phyloP scores from a whole-genome alignment of 108 stramenopile genomes.

The Pseudonitzschia multistriata region DNA sequence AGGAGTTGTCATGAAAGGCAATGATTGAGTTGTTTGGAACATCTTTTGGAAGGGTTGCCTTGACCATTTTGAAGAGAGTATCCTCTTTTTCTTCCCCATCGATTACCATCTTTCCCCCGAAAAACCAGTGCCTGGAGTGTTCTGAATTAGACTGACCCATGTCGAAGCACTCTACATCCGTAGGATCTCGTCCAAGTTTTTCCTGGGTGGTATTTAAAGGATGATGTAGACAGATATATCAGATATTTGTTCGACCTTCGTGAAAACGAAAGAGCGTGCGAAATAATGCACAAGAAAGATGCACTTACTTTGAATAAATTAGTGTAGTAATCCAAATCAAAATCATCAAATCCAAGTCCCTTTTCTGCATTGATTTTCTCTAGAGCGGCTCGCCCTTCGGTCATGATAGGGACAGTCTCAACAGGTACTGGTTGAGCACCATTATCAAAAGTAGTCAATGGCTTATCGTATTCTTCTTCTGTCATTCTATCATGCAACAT shows the following conservation, averaged over 20 bases:
- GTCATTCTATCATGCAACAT: slow-evolving; percentile 98
- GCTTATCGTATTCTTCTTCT: slow-evolving; percentile 84
- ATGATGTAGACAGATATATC: background rate
- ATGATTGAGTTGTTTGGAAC: slow-evolving; percentile 89
- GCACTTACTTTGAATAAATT: slow-evolving; percentile 87
- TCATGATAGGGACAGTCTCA: slow-evolving; percentile 86
- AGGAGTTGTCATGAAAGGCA: slow-evolving; percentile 98
- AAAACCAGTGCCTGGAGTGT: slow-evolving; percentile 99
- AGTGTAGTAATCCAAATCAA: slow-evolving; percentile 97
- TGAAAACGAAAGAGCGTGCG: background rate
- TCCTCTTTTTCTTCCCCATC: slow-evolving; percentile 91
- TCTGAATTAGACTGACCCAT: slow-evolving; percentile 98
- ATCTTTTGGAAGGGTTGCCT: slow-evolving; percentile 86
- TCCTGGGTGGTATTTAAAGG: slow-evolving; percentile 49
- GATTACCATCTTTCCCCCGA: slow-evolving; percentile 97
- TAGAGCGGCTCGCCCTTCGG: slow-evolving; percentile 86
- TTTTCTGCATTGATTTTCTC: slow-evolving; percentile 86
- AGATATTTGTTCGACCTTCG: background rate
- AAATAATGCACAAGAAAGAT: background rate
- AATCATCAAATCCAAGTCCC: slow-evolving; percentile 97
- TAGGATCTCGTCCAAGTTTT: slow-evolving; percentile 93
- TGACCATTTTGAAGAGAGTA: slow-evolving; percentile 98
- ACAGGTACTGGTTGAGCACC: slow-evolving; percentile 67
- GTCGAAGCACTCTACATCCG: slow-evolving; percentile 99
- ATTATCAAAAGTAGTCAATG: slow-evolving; percentile 82